Conservation (phyloP, 116 monocot species). For the Phalaenopsis hybrid region DNA sequence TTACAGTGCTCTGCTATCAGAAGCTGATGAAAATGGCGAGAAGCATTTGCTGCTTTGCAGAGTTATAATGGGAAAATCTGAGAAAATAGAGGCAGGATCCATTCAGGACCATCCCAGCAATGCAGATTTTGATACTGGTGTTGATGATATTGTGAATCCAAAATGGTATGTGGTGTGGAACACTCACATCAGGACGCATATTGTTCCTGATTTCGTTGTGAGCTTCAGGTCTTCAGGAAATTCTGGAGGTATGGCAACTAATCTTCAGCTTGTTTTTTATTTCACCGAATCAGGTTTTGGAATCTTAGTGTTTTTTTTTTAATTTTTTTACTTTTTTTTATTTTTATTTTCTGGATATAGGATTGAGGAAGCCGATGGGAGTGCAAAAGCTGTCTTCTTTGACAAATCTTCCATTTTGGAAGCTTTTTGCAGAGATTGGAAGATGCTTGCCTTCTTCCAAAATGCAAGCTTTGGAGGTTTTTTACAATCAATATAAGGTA, state of each 20-base stretch:
- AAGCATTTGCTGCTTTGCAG: slow-evolving; percentile 59
- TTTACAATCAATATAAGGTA: slow-evolving; percentile 46
- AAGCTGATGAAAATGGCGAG: slow-evolving; percentile 35
- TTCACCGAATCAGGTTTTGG: neutral
- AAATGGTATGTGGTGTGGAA: slow-evolving; percentile 65
- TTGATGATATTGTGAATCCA: slow-evolving; percentile 43
- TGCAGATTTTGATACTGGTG: slow-evolving; percentile 49
- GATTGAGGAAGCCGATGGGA: neutral
- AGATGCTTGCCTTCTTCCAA: slow-evolving; percentile 26
- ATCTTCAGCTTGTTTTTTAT: neutral
- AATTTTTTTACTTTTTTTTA: too few species aligned
- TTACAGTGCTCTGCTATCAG: slow-evolving; percentile 28
- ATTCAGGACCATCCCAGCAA: slow-evolving; percentile 45
- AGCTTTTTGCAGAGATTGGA: slow-evolving; percentile 41
- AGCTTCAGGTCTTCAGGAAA: slow-evolving; percentile 42
- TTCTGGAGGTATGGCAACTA: neutral
- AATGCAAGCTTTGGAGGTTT: slow-evolving; percentile 22
- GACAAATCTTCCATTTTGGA: slow-evolving; percentile 21
- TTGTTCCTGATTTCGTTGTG: slow-evolving; percentile 61
- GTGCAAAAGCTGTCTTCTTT: neutral
- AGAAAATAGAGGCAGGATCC: slow-evolving; percentile 41
- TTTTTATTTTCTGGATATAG: neutral
- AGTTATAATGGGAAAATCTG: slow-evolving; percentile 45
- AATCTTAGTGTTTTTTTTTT: neutral
- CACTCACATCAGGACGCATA: slow-evolving; percentile 59